These are phyloP conservation scores for Aspergillus funiculosus DNA, from an alignment of 495 filamentous ascomycete species.

Conservation along the genomic window DNA sequence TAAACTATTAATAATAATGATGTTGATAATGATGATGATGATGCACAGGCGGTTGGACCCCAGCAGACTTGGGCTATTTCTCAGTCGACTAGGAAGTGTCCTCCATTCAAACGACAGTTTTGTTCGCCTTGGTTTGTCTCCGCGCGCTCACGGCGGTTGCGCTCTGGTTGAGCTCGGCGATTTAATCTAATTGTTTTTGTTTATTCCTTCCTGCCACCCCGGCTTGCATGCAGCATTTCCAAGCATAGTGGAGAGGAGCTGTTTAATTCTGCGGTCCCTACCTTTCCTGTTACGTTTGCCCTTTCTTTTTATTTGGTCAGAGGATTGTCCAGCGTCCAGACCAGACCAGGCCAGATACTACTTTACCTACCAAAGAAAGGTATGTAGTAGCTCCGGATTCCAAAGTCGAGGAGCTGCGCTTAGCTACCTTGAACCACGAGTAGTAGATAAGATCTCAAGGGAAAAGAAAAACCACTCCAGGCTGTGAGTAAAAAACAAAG, in stretches of 20 bases:
- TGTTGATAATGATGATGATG: no score
- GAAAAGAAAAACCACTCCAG: no score
- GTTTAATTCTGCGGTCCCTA: background rate
- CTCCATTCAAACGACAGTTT: background rate
- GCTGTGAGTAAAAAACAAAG: no score
- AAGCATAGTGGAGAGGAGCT: constrained; percentile 5
- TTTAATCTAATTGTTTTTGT: constrained; percentile 3
- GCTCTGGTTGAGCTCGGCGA: background rate
- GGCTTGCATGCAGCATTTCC: constrained; percentile 10
- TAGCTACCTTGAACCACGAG: no score
- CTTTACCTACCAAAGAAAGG: no score
- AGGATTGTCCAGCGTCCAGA: no score
- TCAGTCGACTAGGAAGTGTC: background rate
- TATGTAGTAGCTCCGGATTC: background rate
- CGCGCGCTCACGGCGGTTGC: constrained; percentile 7
- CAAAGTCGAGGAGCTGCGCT: background rate
- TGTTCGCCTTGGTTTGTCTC: background rate
- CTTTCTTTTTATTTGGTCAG: constrained; percentile 3
- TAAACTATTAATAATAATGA: no score
- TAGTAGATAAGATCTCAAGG: constrained; percentile 3
- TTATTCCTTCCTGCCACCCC: constrained; percentile 1
- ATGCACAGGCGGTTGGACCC: no score
- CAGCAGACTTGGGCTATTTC: constrained; percentile 5
- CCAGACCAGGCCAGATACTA: no score
- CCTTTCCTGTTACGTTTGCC: constrained; percentile 10